Conservation (phyloP, 139 green algal genomes). For the Microglena sp. region DNA sequence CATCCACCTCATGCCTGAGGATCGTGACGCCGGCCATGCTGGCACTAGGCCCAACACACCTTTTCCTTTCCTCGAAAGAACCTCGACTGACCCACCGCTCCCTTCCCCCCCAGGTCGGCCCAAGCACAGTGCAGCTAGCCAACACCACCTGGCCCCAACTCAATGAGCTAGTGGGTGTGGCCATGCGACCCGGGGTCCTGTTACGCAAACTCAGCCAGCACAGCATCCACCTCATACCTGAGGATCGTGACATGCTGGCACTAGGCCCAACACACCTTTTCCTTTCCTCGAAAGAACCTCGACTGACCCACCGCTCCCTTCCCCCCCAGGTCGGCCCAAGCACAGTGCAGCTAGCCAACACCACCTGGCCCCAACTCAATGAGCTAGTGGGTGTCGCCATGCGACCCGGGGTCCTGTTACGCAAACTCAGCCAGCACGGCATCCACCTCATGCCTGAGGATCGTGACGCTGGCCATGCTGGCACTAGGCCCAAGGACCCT, state of each 20-base stretch:
- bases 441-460: constrained; percentile 48
- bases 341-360: constrained; percentile 10
- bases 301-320: too few relatives aligned
- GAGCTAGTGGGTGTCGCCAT: constrained; percentile 22
- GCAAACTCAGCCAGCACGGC: constrained; percentile 23
- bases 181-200: constrained; percentile 23
- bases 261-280: constrained; percentile 41
- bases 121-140: too few relatives aligned
- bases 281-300: too few relatives aligned
- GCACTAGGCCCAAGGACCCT: constrained; percentile 31
- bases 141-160: constrained; percentile 14
- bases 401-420: constrained; percentile 24
- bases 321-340: too few relatives aligned
- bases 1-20: constrained; percentile 44
- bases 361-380: constrained; percentile 11
- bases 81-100: too few relatives aligned
- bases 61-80: too few relatives aligned
- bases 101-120: too few relatives aligned
- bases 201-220: constrained; percentile 24
- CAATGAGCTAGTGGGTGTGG: constrained; percentile 13
- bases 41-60: constrained; percentile 37
- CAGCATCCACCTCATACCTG: constrained; percentile 47
- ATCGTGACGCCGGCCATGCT: constrained; percentile 30
- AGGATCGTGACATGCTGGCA: constrained; percentile 34
- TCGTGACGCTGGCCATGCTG: constrained; percentile 30